Evolutionary conservation across 2,329 filamentous ascomycete species (phyloP), one percentile per base, ranked within the genome.

Genomic region (Fusarium circinatum): DNA sequence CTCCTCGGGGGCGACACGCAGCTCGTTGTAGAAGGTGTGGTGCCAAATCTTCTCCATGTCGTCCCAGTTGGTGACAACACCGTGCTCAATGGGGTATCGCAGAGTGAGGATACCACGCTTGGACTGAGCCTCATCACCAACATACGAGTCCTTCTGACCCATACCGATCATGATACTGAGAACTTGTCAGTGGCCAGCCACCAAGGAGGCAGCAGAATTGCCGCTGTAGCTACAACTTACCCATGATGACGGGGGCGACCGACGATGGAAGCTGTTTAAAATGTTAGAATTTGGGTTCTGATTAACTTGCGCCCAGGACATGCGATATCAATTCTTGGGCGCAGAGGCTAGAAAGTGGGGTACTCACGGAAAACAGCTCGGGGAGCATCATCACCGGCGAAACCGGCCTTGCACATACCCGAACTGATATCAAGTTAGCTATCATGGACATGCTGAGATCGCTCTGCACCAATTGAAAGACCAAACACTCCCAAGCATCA

Each of bases 31-130:
- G 92, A 99, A 99, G 85, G 96, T 98, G 94, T 99, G 96, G 88
- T 99, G 96, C 96, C 96, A 99, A 82, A 99, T 98, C 93, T 98
- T 98, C 91, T 98, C 96, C 96, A 98, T 98, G 87, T 98, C 96
- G 86, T 99, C 96, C 96, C 96, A 99, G 94, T 98, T 98, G 89
- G 96, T 99, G 85, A 99, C 96, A 83, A 99, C 96, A 96, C 96
- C 96, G 92, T 99, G 96, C 92, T 99, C 96, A 86, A 99, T 99
- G 85, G 96, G 96, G 89, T 99, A 99, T 90, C 96, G 93, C 85
- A 99, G 92, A 77, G 96, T 98, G 82, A 99, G 92, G 89, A 99
- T 98, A 98, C 96, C 96, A 96, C 96, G 96, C 95, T 99, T 99
- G 85, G 96, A 99, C 91, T 99, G 96, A 89, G 96, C 96, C 91